Evolutionary conservation across 768 basidiomycete species (phyloP), one percentile per base, ranked within the genome.

Genomic region (Xanthoconium stramineum): DNA sequence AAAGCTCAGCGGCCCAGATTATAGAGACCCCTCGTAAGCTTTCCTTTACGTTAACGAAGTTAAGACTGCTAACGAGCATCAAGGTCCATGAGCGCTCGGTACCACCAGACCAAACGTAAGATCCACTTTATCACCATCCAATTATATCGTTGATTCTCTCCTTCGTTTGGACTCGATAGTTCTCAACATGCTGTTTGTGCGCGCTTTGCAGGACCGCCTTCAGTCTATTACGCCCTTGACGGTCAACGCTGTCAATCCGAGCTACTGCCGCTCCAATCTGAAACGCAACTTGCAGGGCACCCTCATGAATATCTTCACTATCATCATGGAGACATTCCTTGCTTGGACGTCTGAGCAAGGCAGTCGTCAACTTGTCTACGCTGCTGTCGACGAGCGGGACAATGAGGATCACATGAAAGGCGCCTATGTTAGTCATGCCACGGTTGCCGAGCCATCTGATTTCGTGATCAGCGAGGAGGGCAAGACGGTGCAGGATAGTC

Each of bases 341-440:
- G 59, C 65, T 9, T 15, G 61, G 60, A 67, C 69, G 0, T 15
- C 66, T 0, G 69, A 74, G 53, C 62, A 73, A 42, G 75, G 75
- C 1, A 70, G 71, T 33, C 73, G 75, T 14, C 66, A 71, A 46
- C 61, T 77, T 28, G 43, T 76, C 4, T 74, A 65, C 33, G 65
- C 53, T 7, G 72, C 73, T 3, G 42, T 72, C 3, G 70, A 64
- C 6, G 65, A 50, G 40, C 62, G 59, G 17, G 53, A 66, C 5
- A 37, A 63, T 3, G 68, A 66, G 30, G 60, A 53, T 19, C 35
- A 12, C 15, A 56, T 71, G 60, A 61, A 62, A n/a, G 68, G 65
- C 1, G 65, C 53, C 3, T 70, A 39, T 24, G 29, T 73, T 5
- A 56, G 38, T 39, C 35, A 13, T 5, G 48, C 50, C 14, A 43